Base-by-base conservation (phyloP, 2,329 filamentous ascomycete genomes). In the Volutella citrinella region DNA sequence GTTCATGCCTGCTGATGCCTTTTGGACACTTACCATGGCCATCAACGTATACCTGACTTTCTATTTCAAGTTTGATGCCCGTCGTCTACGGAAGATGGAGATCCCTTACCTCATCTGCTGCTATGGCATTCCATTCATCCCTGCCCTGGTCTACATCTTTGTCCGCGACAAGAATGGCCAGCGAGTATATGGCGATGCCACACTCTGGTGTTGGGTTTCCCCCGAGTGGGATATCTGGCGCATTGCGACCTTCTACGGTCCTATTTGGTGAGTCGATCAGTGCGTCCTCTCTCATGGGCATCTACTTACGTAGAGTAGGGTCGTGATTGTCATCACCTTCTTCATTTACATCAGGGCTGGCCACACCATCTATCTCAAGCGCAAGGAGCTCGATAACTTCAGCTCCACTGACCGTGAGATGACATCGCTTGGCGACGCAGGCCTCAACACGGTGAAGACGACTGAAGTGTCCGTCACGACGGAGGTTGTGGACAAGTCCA, bases 41-140 rank as follows among this genome's bases (percentile, higher is more conserved):
- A 72, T 82, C 47, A 94, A 93, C 55, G 87, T 93, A 32, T 87
- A 87, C 57, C 63, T 91, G 11, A 89, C 86, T 0, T 88, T 93
- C 53, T 89, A 88, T 59, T 72, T 70, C 51, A 84, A 84, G 43
- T 90, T 81, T 48, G 78, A 84, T 39, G 76, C 80, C 2, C 61
- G 70, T 5, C 72, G 75, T 32, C 65, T 93, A 11, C 78, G 78
- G 10, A 69, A 61, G 27, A 72, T 91, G 54, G 87, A 93, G 54
- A 74, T 81, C 27, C 80, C 74, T 37, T 93, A 93, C 45, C 56
- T 87, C 2, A 19, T 81, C 2, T 55, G 69, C 36, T 88, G 84
- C 55, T 93, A 93, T 42, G 86, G 86, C 1, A 42, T 87, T 4
- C 84, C 87, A 0, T 77, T 87, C 13, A 56, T 87, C 9, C 78